Conservation (phyloP, 345 rosid genomes). For the Clausena lansium region DNA sequence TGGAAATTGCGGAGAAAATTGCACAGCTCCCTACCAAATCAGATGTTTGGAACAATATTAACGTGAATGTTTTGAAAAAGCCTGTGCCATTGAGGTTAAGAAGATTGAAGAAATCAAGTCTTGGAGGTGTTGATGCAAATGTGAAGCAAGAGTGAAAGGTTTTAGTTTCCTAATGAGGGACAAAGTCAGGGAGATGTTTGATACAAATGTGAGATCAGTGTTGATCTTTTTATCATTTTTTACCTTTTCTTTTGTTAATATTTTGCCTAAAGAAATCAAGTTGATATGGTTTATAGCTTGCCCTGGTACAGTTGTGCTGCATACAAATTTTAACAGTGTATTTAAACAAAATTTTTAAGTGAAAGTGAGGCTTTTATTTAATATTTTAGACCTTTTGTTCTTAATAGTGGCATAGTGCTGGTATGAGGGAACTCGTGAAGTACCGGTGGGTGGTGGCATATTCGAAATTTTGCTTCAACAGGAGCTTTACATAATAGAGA, state of each 20-base stretch:
- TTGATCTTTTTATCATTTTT: neutral
- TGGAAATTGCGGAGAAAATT: slow-evolving; percentile 70
- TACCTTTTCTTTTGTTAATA: neutral
- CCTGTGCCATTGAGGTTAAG: slow-evolving; percentile 55
- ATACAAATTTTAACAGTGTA: too few relatives aligned
- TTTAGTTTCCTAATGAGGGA: neutral
- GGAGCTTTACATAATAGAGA: too few relatives aligned
- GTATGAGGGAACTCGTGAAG: too few relatives aligned
- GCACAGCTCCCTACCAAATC: slow-evolving; percentile 61
- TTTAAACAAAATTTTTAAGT: too few relatives aligned
- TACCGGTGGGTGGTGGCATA: too few relatives aligned
- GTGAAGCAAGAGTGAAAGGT: slow-evolving; percentile 11
- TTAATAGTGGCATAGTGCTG: too few relatives aligned
- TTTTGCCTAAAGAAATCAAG: neutral
- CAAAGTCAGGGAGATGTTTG: neutral
- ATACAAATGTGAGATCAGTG: neutral
- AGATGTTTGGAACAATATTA: slow-evolving; percentile 79
- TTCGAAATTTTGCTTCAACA: too few relatives aligned
- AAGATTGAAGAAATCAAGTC: slow-evolving; percentile 42
- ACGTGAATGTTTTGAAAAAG: slow-evolving; percentile 68
- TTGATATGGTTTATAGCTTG: neutral
- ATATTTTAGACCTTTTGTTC: neutral
- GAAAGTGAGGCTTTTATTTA: too few relatives aligned
- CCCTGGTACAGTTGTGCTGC: too few relatives aligned
- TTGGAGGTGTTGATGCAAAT: slow-evolving; percentile 22